Conservation (phyloP, 1,284 basidiomycete species). For the Phlebopus sp. region DNA sequence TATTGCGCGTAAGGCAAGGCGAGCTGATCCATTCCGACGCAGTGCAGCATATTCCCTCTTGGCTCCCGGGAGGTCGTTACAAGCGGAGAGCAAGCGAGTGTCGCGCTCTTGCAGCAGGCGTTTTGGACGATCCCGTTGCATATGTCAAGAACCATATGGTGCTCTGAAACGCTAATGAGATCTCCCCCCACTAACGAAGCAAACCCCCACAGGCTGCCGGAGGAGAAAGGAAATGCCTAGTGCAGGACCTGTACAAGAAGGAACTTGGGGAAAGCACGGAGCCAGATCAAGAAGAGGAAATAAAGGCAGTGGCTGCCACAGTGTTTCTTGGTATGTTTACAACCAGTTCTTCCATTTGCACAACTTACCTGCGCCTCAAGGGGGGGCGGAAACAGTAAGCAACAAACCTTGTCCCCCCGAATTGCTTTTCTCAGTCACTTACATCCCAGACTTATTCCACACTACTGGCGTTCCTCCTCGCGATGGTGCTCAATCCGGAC, state of each 20-base stretch:
- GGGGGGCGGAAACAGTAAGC: slow-evolving; percentile 29
- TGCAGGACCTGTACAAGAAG: slow-evolving; percentile 17
- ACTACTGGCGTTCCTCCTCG: slow-evolving; percentile 25
- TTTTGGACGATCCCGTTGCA: slow-evolving; percentile 30
- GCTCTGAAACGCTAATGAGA: background rate
- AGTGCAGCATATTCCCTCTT: slow-evolving; percentile 34
- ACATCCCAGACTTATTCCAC: slow-evolving; percentile 14
- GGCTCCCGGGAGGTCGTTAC: slow-evolving; percentile 36
- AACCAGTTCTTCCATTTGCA: background rate
- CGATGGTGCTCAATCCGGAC: slow-evolving; percentile 31
- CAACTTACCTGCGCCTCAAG: slow-evolving; percentile 12
- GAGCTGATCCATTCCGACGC: slow-evolving; percentile 13
- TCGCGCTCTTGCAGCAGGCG: slow-evolving; percentile 24
- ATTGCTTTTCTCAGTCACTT: background rate
- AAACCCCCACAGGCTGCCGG: slow-evolving; percentile 15
- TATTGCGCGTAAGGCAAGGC: slow-evolving; percentile 14
- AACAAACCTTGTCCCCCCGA: no score
- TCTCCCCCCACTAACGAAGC: background rate
- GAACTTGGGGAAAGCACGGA: background rate
- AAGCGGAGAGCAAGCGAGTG: slow-evolving; percentile 26
- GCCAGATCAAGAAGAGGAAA: slow-evolving; percentile 3
- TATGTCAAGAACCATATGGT: slow-evolving; percentile 35
- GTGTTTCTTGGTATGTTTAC: slow-evolving; percentile 24
- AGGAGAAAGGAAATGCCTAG: slow-evolving; percentile 21
- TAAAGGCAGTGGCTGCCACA: slow-evolving; percentile 28